Percentiles rank a stretch among this genome's conserved stretches.
Evolutionary conservation across 2,329 filamentous ascomycete species (phyloP).

Genomic region (Colletotrichum godetiae): DNA sequence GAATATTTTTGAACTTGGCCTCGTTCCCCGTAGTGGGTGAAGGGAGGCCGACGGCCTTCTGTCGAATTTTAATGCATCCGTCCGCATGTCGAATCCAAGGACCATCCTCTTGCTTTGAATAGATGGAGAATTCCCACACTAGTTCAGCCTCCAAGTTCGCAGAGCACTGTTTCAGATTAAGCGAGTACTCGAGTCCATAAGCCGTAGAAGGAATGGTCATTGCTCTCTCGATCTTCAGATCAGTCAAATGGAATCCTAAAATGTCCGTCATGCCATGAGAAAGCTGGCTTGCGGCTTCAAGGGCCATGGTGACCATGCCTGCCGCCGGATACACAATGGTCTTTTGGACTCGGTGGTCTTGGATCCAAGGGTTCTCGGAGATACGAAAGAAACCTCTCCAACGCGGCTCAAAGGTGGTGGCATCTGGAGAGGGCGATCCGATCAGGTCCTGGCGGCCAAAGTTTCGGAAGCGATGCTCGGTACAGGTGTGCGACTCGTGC

Average conservation of each 20-base stretch:
- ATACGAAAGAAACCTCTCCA: constrained; percentile 63
- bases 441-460: constrained; percentile 63
- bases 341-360: constrained; percentile 62
- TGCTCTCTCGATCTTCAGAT: constrained; percentile 61
- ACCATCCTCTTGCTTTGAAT: constrained; percentile 54
- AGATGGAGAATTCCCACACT: constrained; percentile 55
- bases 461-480: constrained; percentile 55
- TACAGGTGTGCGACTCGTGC: constrained; percentile 62
- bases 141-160: constrained; percentile 24
- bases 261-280: constrained; percentile 36
- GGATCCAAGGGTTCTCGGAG: constrained; percentile 63
- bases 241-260: constrained; percentile 55
- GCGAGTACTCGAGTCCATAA: constrained; percentile 61
- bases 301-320: constrained; percentile 60
- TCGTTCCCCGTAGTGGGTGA: constrained; percentile 16
- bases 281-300: constrained; percentile 59
- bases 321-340: constrained; percentile 62
- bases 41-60: not conserved
- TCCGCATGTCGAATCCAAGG: constrained; percentile 31
- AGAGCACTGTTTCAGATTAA: constrained; percentile 53
- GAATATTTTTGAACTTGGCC: constrained; percentile 39
- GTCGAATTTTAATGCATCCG: constrained; percentile 37
- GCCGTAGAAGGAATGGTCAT: constrained; percentile 60
- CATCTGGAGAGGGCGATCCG: constrained; percentile 57
- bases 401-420: constrained; percentile 56